Evolutionary conservation across 225 moss, liverwort and hornwort species (phyloP).

Genomic region (Sphagnum contortum): DNA sequence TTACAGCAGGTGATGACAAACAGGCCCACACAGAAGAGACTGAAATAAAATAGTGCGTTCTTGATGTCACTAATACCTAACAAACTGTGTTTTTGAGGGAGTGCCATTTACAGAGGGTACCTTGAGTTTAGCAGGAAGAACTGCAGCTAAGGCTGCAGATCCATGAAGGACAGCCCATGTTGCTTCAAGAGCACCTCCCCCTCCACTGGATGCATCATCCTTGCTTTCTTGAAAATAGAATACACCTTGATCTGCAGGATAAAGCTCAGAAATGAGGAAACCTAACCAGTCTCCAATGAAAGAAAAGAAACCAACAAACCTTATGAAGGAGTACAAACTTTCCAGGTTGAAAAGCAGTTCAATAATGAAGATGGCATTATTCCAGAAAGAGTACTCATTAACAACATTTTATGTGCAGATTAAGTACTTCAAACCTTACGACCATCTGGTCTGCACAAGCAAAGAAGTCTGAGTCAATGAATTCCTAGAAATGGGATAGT

Average conservation of each 20-base stretch:
- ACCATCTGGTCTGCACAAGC: too few species aligned
- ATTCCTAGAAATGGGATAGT: background rate
- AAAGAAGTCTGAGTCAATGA: too few species aligned
- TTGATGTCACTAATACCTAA: background rate
- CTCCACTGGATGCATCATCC: conserved; percentile 15
- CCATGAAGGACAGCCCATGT: conserved; percentile 23
- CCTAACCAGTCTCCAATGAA: background rate
- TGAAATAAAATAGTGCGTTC: background rate
- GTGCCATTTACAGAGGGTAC: background rate
- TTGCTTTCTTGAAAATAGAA: conserved; percentile 29
- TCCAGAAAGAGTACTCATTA: too few species aligned
- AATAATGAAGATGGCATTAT: too few species aligned
- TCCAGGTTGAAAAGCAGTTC: background rate
- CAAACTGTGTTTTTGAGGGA: too few species aligned
- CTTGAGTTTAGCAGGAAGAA: conserved; percentile 29
- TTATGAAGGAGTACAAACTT: background rate
- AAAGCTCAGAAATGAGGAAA: background rate
- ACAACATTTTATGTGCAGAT: too few species aligned
- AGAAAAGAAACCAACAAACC: too few species aligned
- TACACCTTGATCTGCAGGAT: conserved; percentile 26
- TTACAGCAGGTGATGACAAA: too few species aligned
- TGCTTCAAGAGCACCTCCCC: conserved; percentile 24
- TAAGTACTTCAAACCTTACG: too few species aligned
- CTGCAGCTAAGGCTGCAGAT: conserved; percentile 21
- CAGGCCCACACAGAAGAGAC: background rate